Percentiles rank a stretch among this genome's conserved stretches.
These are phyloP conservation scores for Pichia ethanolica DNA, from an alignment of 805 yeast genomes.

Conservation along the genomic window DNA sequence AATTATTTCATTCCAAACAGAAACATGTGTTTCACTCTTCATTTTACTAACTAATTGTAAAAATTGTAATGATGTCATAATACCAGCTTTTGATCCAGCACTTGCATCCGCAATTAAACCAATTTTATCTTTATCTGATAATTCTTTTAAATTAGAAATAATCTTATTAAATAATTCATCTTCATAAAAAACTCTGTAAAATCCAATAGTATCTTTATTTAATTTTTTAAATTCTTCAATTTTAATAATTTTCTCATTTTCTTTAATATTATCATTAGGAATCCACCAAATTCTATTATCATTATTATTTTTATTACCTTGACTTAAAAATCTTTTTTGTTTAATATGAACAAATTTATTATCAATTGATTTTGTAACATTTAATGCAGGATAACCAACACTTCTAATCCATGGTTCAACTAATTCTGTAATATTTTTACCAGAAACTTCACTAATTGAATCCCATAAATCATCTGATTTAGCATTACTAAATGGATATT, in stretches of 20 bases:
- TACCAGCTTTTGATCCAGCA: slow-evolving; percentile 42
- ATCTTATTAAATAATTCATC: slow-evolving; percentile 32
- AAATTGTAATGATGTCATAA: slow-evolving; percentile 34
- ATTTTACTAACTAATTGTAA: slow-evolving; percentile 34
- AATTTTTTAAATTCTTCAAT: slow-evolving; percentile 31
- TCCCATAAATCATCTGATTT: slow-evolving; percentile 68
- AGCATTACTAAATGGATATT: slow-evolving; percentile 62
- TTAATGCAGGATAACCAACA: slow-evolving; percentile 66
- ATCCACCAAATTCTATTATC: slow-evolving; percentile 55
- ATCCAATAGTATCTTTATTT: slow-evolving; percentile 44
- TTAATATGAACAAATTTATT: slow-evolving; percentile 33
- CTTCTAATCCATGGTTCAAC: slow-evolving; percentile 69
- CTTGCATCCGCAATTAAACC: slow-evolving; percentile 48
- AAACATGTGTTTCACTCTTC: slow-evolving; percentile 32
- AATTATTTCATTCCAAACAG: slow-evolving; percentile 51
- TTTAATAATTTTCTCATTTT: slow-evolving; percentile 16
- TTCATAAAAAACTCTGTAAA: slow-evolving; percentile 49
- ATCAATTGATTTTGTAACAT: slow-evolving; percentile 32
- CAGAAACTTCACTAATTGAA: slow-evolving; percentile 55
- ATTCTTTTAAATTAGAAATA: slow-evolving; percentile 31
- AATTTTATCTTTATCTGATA: slow-evolving; percentile 43
- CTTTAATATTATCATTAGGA: slow-evolving; percentile 31
- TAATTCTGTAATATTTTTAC: slow-evolving; percentile 48
- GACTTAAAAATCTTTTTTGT: slow-evolving; percentile 56
- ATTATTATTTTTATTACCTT: slow-evolving; percentile 52